Evolutionary conservation across 345 rosid species (phyloP), one percentile per base, ranked within the genome.

Genomic region (Eutrema yunnanense): DNA sequence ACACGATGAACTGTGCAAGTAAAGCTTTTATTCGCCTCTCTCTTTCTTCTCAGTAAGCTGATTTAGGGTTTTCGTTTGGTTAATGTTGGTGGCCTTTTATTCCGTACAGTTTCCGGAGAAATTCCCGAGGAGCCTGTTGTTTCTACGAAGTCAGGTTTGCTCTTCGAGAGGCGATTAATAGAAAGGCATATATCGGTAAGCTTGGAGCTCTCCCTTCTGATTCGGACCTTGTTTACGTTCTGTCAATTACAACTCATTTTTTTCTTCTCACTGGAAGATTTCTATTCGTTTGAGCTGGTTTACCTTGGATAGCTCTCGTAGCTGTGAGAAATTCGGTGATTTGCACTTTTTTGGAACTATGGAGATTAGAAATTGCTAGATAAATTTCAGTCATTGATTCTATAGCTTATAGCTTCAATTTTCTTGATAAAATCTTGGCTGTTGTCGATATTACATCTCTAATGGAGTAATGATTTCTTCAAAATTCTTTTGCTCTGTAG

Each of bases 111-210:
- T 51, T 92, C 99, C 72, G 96, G 97, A 77, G 96, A 88, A 81
- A 89, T 95, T 74, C 97, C 99, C 77, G 93, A 82, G 75, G 96
- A 87, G 65, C 96, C 99, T 12, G 97, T 95, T 9, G 89, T 92
- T 27, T 87, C 96, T 2, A 86, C 56, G 71, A 89, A 80, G 60
- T 89, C 97, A 36, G 99, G 99, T 10, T 84, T 89, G 73, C 85
- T 95, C 38, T 95, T 62, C 71, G 97, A 95, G 86, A 90, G 81
- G 81, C 96, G 99, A 58, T 78, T 95, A 78, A 92, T 95, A 73
- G 97, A 92, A 81, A 84, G 90, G 22, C 92, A 89, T 71, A 86
- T 95, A 62, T 67, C 81, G 75, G 99, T 92, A 75, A 9, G 76
- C 62, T 59, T 48, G 9, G 44, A 51, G 57, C 53, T 59, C 13